phyloP scores from a whole-genome alignment of 139 green algal species.

The Tetraselmis striata region DNA sequence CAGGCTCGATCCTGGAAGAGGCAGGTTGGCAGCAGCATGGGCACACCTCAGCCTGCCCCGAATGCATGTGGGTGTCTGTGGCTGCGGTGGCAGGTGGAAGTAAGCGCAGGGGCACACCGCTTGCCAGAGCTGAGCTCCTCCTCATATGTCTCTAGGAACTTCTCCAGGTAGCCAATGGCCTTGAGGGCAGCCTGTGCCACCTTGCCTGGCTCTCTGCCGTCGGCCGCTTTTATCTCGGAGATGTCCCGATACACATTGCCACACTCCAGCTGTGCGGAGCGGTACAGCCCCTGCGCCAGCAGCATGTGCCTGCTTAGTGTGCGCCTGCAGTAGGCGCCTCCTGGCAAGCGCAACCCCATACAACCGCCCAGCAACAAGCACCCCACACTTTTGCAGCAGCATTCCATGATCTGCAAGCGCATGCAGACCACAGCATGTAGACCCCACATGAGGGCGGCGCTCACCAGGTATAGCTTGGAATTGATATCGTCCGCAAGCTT shows the following conservation, averaged over 20 bases:
- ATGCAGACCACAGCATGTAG: too few species aligned
- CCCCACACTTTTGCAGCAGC: too few species aligned
- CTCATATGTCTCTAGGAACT: neutral
- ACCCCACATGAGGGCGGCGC: too few species aligned
- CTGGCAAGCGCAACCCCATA: too few species aligned
- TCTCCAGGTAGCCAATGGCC: neutral
- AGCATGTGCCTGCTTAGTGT: too few species aligned
- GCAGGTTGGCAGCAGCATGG: too few species aligned
- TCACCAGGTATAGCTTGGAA: neutral
- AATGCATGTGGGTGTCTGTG: neutral
- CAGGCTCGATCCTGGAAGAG: neutral
- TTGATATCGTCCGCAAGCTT: neutral
- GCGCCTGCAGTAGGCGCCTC: too few species aligned
- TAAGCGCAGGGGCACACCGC: too few species aligned
- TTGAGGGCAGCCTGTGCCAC: neutral
- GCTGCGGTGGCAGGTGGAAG: too few species aligned
- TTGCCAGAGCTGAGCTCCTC: neutral
- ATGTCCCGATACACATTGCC: neutral
- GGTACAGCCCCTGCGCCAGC: neutral
- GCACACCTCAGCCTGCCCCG: too few species aligned
- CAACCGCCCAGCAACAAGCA: too few species aligned
- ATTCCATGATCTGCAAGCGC: too few species aligned
- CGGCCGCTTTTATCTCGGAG: neutral
- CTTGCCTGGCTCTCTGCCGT: neutral
- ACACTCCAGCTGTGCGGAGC: neutral